Evolutionary conservation across 495 filamentous ascomycete genomes (phyloP).

Genomic region (Amniculicola lignicola): DNA sequence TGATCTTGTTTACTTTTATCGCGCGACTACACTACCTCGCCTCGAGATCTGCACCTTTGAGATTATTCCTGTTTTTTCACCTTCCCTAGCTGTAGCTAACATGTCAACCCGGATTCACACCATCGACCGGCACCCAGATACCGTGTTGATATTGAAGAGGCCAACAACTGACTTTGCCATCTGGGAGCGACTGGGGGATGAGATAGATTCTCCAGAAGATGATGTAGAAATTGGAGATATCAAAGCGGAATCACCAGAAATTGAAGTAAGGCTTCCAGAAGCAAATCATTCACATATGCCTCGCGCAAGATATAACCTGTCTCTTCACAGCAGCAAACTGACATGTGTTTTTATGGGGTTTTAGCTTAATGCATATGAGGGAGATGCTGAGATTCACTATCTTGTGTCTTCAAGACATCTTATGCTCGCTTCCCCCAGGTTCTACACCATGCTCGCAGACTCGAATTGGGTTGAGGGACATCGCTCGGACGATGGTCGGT

Average conservation of each 20-base stretch:
- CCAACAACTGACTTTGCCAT: background rate
- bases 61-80: no score
- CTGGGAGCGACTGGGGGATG: background rate
- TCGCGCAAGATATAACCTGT: no score
- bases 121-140: background rate
- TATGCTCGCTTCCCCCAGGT: conserved; percentile 48
- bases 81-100: no score
- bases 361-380: background rate
- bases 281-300: no score
- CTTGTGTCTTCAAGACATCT: conserved; percentile 56
- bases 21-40: no score
- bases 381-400: conserved; percentile 22
- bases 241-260: background rate
- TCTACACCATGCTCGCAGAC: conserved; percentile 39
- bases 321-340: background rate
- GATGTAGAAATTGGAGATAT: background rate
- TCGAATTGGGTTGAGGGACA: conserved; percentile 41
- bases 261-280: no score
- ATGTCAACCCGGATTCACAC: no score
- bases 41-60: no score
- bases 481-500: conserved; percentile 41
- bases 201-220: background rate
- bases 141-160: background rate
- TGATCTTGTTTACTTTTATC: no score
- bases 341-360: no score